Percentiles rank a stretch among this genome's conserved stretches.
Conservation (phyloP, 495 filamentous ascomycete species). For the Neurospora africana region DNA sequence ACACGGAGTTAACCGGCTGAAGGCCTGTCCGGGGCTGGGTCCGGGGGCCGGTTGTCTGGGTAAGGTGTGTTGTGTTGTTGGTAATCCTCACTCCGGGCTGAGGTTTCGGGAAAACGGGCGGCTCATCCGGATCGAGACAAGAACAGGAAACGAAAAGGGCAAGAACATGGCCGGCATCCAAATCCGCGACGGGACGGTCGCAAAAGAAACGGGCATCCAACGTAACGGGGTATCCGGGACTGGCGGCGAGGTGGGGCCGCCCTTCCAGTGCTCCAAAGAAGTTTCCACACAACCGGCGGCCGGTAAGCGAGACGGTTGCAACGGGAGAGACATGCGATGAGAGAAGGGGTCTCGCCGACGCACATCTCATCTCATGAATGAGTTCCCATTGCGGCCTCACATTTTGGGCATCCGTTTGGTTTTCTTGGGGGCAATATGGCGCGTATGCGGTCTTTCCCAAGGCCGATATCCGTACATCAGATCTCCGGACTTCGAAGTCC, state of each 20-base stretch:
- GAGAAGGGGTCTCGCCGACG: not conserved
- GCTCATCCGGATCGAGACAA: not conserved
- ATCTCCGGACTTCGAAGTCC: not conserved
- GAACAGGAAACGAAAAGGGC: not conserved
- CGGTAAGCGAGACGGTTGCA: not conserved
- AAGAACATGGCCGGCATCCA: not conserved
- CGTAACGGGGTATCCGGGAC: not conserved
- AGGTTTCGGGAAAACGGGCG: not conserved
- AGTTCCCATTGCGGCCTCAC: not conserved
- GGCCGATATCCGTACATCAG: not conserved
- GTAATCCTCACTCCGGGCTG: not conserved
- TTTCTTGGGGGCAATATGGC: not conserved
- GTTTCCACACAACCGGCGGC: not conserved
- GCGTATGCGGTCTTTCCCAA: not conserved
- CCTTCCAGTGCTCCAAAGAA: not conserved
- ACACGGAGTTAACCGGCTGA: not conserved
- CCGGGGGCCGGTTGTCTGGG: not conserved
- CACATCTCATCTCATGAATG: not conserved
- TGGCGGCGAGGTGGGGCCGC: not conserved
- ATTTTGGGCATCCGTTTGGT: not conserved
- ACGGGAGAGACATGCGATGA: not conserved
- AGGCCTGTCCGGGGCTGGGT: not conserved
- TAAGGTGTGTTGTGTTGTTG: not conserved
- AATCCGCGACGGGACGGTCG: not conserved
- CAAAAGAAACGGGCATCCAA: not conserved